These are phyloP conservation scores for Nannizziopsis barbatae DNA, from an alignment of 2,329 filamentous ascomycete genomes.

Conservation along the genomic window DNA sequence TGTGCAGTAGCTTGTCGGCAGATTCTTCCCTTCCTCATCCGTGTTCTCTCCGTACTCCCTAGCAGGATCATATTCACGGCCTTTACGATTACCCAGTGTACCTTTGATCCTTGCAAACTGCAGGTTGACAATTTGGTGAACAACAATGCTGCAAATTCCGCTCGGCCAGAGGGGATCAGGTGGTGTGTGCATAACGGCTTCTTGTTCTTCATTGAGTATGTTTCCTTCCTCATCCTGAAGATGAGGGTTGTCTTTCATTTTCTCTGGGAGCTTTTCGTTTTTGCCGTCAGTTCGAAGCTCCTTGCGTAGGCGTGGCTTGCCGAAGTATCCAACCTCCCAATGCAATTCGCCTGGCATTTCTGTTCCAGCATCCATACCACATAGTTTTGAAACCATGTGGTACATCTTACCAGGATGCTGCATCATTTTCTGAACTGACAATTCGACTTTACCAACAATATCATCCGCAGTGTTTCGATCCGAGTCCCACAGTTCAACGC, in stretches of 20 bases:
- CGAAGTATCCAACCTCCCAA: constrained; percentile 94
- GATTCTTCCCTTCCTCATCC: constrained; percentile 65
- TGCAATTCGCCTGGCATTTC: constrained; percentile 87
- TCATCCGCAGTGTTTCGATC: constrained; percentile 88
- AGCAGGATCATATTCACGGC: constrained; percentile 79
- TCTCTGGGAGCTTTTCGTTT: constrained; percentile 62
- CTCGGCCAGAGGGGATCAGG: constrained; percentile 95
- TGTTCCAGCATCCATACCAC: constrained; percentile 70
- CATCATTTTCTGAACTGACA: constrained; percentile 90
- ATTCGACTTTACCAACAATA: constrained; percentile 84
- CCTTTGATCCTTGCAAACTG: constrained; percentile 88
- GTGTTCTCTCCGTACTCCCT: constrained; percentile 73
- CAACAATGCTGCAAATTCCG: constrained; percentile 70
- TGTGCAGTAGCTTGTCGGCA: constrained; percentile 90
- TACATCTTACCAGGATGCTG: constrained; percentile 91
- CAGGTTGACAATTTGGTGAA: constrained; percentile 92
- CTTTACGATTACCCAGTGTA: constrained; percentile 60
- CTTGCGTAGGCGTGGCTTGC: constrained; percentile 75
- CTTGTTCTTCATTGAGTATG: constrained; percentile 61
- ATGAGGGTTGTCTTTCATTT: constrained; percentile 60
- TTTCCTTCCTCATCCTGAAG: constrained; percentile 81
- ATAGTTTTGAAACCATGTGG: constrained; percentile 70
- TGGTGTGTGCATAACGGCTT: constrained; percentile 78
- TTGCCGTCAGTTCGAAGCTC: constrained; percentile 79
- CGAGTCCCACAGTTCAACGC: constrained; percentile 92